Evolutionary conservation across 2,329 filamentous ascomycete species (phyloP), one percentile per base, ranked within the genome.

Genomic region (Aspergillus sp.): DNA sequence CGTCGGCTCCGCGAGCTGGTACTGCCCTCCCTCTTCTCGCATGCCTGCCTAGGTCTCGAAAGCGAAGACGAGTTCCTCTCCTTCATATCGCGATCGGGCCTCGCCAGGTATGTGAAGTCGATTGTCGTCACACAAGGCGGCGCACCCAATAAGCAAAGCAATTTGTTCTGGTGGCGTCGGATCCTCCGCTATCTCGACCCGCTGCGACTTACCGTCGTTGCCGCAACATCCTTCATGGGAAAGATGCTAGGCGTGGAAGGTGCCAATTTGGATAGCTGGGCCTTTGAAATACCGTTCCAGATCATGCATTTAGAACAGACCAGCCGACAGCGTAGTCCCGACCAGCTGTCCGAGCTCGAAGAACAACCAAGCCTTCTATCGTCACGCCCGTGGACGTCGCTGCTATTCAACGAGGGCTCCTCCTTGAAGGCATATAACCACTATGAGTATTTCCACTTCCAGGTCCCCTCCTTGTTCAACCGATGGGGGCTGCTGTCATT

Each of bases 331-430:
- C 30, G 28, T 19, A 34, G 32, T 25, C 32, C 44, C 13, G 41
- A 48, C 1, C 48, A 55, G 2, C 60, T 33, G 54, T 41, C 52
- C 51, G 32, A 39, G 8, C n/a, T 51, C 24, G 38, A 47, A 4
- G 33, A 40, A 8, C 43, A 40, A 15, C 34, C 45, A 1, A 57
- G 48, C 15, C 57, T 85, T 1, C 69, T 84, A 27, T 67, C 67
- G 15, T 61, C 72, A n/a, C 68, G 72, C 1, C 71, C 71, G 2
- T 88, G 83, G 82, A 68, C 66, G 0, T 68, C 72, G 12, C 47
- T 86, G 0, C 62, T 72, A 2, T 72, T 86, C 42, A 88, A 88
- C 51, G 82, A 89, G 59, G 80, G 81, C 6, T 84, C 80, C 0
- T 84, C 76, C 4, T 69, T 81, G n/a, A 69, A 70, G 36, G 79